These are phyloP conservation scores for Parachaetomium inaequale DNA, from an alignment of 495 filamentous ascomycete species.

Conservation along the genomic window DNA sequence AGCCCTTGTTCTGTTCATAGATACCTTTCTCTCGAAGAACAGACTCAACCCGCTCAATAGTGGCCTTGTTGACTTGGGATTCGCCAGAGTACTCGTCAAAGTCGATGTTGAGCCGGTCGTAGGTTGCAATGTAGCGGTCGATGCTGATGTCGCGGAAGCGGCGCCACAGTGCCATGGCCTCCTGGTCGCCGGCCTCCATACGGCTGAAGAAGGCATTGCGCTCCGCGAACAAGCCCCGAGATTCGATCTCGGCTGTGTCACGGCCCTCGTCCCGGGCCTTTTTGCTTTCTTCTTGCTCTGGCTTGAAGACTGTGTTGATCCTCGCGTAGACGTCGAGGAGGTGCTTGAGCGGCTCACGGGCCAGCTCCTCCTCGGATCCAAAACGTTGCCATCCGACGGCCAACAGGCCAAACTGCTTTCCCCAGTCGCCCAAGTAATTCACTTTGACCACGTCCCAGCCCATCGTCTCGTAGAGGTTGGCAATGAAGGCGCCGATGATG, in stretches of 20 bases:
- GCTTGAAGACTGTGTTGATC: conserved; percentile 54
- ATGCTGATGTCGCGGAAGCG: conserved; percentile 89
- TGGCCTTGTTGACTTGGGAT: conserved; percentile 76
- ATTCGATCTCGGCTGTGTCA: conserved; percentile 44
- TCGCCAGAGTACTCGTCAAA: conserved; percentile 94
- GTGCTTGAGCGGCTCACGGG: conserved; percentile 60
- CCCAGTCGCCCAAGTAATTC: conserved; percentile 68
- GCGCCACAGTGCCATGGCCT: conserved; percentile 75
- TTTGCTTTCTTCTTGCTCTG: conserved; percentile 50
- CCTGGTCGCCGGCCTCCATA: conserved; percentile 76
- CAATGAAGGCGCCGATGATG: conserved; percentile 64
- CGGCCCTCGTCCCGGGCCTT: conserved; percentile 47
- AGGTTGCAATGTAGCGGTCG: conserved; percentile 62
- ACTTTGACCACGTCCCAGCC: conserved; percentile 60
- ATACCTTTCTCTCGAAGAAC: conserved; percentile 67
- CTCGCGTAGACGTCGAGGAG: conserved; percentile 60
- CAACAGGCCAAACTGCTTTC: conserved; percentile 61
- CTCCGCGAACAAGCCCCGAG: conserved; percentile 56
- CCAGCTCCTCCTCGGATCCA: conserved; percentile 53
- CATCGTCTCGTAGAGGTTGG: conserved; percentile 54
- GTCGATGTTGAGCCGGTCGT: conserved; percentile 62
- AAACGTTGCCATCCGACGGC: conserved; percentile 56
- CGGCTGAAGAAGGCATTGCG: conserved; percentile 77
- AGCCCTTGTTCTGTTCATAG: conserved; percentile 77
- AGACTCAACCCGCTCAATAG: conserved; percentile 64